Evolutionary conservation across 2,329 filamentous ascomycete species (phyloP).

Genomic region (Exophiala alcalophila): DNA sequence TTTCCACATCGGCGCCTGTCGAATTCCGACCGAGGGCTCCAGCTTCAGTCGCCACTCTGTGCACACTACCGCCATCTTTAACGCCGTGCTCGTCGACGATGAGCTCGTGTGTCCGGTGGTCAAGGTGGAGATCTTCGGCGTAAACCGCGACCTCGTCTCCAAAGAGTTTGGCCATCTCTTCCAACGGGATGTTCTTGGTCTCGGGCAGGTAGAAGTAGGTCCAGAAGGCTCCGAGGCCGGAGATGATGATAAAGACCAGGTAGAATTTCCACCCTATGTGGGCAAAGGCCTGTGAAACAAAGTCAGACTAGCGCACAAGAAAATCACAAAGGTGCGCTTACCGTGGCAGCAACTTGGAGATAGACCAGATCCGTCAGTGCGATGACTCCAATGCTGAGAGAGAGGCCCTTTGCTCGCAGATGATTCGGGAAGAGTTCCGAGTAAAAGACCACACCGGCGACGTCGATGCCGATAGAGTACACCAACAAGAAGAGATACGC

Average conservation of each 20-base stretch:
- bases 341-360: conserved; percentile 16
- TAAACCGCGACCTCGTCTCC: conserved; percentile 20
- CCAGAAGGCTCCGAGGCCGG: conserved; percentile 7
- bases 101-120: conserved; percentile 16
- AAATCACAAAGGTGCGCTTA: conserved; percentile 9
- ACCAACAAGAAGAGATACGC: conserved; percentile 41
- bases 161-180: conserved; percentile 39
- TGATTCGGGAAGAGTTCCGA: conserved; percentile 23
- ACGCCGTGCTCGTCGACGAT: conserved; percentile 14
- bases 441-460: conserved; percentile 23
- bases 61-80: neutral
- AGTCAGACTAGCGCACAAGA: neutral
- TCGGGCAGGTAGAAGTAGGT: conserved; percentile 28
- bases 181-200: conserved; percentile 35
- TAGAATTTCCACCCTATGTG: conserved; percentile 37
- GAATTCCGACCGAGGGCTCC: neutral
- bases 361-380: conserved; percentile 19
- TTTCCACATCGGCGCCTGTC: conserved; percentile 4
- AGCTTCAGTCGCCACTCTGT: conserved; percentile 11
- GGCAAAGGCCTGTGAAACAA: conserved; percentile 29
- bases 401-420: conserved; percentile 17
- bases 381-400: conserved; percentile 16
- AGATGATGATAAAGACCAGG: conserved; percentile 29
- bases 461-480: conserved; percentile 36
- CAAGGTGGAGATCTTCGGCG: conserved; percentile 16